These are phyloP conservation scores for Populus hybrid DNA, from an alignment of 441 rosid species.

Conservation along the genomic window DNA sequence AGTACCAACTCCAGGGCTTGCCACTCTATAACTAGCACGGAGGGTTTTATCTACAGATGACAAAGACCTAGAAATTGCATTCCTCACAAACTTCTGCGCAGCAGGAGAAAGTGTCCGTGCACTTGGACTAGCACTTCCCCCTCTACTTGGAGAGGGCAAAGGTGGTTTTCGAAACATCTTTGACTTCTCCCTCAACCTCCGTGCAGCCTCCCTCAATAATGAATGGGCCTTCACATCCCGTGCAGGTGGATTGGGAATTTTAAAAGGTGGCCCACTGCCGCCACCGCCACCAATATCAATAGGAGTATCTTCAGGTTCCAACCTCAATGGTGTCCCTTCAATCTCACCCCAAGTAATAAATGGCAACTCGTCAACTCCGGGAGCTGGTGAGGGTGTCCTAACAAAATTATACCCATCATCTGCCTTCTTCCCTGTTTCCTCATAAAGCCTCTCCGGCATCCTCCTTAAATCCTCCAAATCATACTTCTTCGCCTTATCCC, in stretches of 20 bases:
- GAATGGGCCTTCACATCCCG: slow-evolving; percentile 88
- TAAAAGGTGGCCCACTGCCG: slow-evolving; percentile 78
- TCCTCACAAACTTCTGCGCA: slow-evolving; percentile 89
- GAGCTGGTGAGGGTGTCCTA: slow-evolving; percentile 92
- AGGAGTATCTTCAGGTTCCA: slow-evolving; percentile 88
- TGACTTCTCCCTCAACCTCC: slow-evolving; percentile 78
- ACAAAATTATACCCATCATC: slow-evolving; percentile 90
- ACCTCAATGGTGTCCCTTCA: slow-evolving; percentile 88
- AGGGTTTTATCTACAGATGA: slow-evolving; percentile 91
- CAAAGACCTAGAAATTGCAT: slow-evolving; percentile 74
- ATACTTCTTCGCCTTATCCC: slow-evolving; percentile 74
- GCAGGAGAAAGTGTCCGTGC: slow-evolving; percentile 83
- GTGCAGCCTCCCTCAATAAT: slow-evolving; percentile 81
- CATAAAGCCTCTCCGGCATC: slow-evolving; percentile 75
- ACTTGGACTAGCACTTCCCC: slow-evolving; percentile 91
- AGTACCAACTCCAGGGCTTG: slow-evolving; percentile 64
- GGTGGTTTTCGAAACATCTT: slow-evolving; percentile 89
- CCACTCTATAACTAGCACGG: slow-evolving; percentile 87
- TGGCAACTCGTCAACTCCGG: slow-evolving; percentile 87
- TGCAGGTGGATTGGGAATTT: slow-evolving; percentile 63
- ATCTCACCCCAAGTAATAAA: slow-evolving; percentile 99
- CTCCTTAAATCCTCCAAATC: slow-evolving; percentile 90
- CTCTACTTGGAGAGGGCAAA: slow-evolving; percentile 77
- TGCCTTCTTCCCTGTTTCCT: slow-evolving; percentile 68
- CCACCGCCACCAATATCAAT: slow-evolving; percentile 75